Base-by-base conservation (phyloP, 306 rosid genomes). In the Cercis canadensis region DNA sequence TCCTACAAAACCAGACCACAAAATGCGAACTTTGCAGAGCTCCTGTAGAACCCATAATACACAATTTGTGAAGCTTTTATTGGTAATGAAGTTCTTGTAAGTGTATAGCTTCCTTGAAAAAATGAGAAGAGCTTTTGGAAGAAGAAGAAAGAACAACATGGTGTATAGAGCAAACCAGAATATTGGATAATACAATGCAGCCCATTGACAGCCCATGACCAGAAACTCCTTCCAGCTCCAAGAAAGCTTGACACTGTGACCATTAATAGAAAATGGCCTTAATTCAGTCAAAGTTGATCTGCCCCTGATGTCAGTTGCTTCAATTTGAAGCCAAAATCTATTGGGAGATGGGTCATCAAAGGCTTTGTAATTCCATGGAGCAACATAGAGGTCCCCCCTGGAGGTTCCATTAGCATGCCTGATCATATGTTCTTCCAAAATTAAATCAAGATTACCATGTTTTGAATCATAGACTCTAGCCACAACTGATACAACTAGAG, bases 161-260 rank as follows among this genome's bases (percentile, higher is more conserved):
- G 75, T 59, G 78, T 41, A 82, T 15, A 89, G 66, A 78, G 82
- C 67, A 45, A 81, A 86, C 89, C 92, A 91, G 75, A 90, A 62
- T 37, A 91, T 24, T 31, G 99, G 97, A 68, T 81, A 89, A 71
- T 89, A 94, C 29, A 90, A 63, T 67, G 91, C 75, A 66, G 86
- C 85, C 96, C 89, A 94, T 80, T 94, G 97, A 76, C 87, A 82
- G 40, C 97, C 97, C 97, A 94, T 90, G 74, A 91, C 91, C 39
- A 62, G 54, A 80, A 94, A 90, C 80, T 90, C 99, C 72, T 50
- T 86, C 99, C 99, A 94, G 71, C 91, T 86, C 98, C 97, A 91
- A 11, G 96, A 82, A 78, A 83, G n/a, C 84, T 72, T 82, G 53
- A 79, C 37, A 61, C 68, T 78, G 14, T 80, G 87, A 78, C 99